Evolutionary conservation across 2,329 filamentous ascomycete genomes (phyloP).

Genomic region (Epicoccum sorghinum): DNA sequence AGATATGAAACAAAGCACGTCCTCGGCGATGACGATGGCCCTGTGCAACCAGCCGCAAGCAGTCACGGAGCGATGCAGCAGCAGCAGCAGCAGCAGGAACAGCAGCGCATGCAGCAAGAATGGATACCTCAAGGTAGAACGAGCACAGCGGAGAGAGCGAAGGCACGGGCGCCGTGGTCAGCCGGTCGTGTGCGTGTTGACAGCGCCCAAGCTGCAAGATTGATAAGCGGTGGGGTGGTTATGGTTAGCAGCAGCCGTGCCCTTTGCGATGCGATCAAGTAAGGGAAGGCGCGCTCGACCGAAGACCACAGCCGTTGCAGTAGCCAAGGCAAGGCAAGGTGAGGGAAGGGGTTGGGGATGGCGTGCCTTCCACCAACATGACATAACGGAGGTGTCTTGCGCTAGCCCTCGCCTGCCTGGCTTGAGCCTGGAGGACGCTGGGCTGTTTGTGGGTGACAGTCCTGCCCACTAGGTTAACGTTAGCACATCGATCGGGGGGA

Average conservation of each 20-base stretch:
- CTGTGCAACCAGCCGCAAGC: constrained; percentile 28
- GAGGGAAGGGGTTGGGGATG: constrained; percentile 22
- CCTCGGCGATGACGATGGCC: constrained; percentile 27
- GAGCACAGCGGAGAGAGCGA: constrained; percentile 26
- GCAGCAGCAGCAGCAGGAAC: neutral
- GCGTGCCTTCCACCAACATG: constrained; percentile 27
- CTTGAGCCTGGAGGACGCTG: too few species aligned
- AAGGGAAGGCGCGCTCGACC: constrained; percentile 6
- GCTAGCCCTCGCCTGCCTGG: neutral
- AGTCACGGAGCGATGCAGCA: constrained; percentile 18
- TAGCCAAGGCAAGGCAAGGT: neutral
- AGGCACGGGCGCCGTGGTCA: constrained; percentile 18
- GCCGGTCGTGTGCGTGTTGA: constrained; percentile 3
- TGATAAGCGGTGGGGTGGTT: constrained; percentile 17
- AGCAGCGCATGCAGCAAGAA: constrained; percentile 25
- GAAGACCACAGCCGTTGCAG: constrained; percentile 21
- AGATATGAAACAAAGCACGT: constrained; percentile 42
- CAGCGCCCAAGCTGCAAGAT: constrained; percentile 9
- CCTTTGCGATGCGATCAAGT: constrained; percentile 18
- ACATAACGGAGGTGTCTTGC: constrained; percentile 17
- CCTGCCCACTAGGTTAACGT: too few species aligned
- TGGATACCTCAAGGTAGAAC: constrained; percentile 1
- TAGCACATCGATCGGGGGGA: constrained; percentile 8
- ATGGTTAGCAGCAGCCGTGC: neutral
- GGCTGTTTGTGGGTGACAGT: too few species aligned